Base-by-base conservation (phyloP, 306 rosid species). In the Dryas octopetala region DNA sequence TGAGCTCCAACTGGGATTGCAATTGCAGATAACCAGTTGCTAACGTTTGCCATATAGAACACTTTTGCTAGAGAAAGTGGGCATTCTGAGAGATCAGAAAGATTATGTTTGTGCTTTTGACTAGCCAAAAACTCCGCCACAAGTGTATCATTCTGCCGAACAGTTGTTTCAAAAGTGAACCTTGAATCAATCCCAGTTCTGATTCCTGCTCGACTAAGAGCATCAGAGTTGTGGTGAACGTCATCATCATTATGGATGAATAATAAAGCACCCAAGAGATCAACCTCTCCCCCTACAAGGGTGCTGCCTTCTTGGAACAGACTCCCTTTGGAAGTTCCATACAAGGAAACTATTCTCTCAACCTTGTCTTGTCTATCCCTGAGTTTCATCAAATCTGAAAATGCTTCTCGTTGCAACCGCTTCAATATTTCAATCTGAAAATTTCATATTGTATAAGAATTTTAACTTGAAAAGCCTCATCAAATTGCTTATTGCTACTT, bases 341-440 rank as follows among this genome's bases (percentile, higher is more conserved):
- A 90, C 75, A 89, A 85, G 46, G 99, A 86, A 74, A 92, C 83
- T 43, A 86, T 45, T 45, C 80, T 81, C 88, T 92, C 97, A 32
- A 92, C 85, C 85, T 95, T 92, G 14, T 95, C 99, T 81, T 95
- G 99, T 58, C 97, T 86, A 78, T 95, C 97, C 79, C 97, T 87
- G 32, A 95, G 86, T 73, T 85, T 92, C 96, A 89, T 90, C 60
- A 92, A 60, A 84, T 95, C 99, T 1, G 99, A 86, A 84, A 95
- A 95, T 12, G 92, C 78, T 82, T 95, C 99, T 70, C 97, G 79
- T 69, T 95, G 97, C 75, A 95, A 79, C 83, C 99, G 87, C 85
- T 92, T 95, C 60, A 95, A 82, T 73, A 92, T 90, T 84, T 88
- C 88, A 84, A 92, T 70, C 97, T 95, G 89, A 79, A 83, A 83